phyloP scores from a whole-genome alignment of 139 green algal species.

The Closterium sp. region DNA sequence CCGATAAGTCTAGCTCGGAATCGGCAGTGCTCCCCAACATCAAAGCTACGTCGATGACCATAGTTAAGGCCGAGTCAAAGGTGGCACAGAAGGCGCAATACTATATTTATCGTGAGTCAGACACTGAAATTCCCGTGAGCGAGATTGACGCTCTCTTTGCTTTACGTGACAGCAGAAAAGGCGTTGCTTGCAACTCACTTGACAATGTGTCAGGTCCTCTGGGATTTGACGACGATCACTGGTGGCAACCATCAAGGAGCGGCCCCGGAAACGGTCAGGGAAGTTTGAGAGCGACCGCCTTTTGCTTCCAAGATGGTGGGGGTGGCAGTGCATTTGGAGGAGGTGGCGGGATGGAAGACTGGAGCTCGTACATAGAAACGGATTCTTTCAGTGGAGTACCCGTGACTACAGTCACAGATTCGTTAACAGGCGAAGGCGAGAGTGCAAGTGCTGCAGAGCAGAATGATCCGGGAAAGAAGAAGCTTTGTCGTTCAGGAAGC shows the following conservation, averaged over 20 bases:
- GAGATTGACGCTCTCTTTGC: background rate
- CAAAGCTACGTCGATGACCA: background rate
- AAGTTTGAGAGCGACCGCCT: background rate
- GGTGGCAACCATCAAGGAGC: background rate
- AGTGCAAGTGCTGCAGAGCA: background rate
- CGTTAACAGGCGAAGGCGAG: background rate
- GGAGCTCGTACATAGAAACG: background rate
- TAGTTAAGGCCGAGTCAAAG: background rate
- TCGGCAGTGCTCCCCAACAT: background rate
- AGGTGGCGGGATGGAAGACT: background rate
- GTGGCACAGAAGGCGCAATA: background rate
- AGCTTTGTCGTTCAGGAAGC: background rate
- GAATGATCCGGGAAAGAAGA: background rate
- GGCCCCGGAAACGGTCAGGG: background rate
- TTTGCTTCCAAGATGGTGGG: background rate
- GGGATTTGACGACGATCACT: background rate
- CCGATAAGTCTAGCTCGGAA: background rate
- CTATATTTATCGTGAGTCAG: background rate
- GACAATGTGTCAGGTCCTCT: background rate
- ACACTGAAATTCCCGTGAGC: background rate
- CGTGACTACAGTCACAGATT: background rate
- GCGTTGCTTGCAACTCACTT: background rate
- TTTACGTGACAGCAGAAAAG: background rate
- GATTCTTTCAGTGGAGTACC: background rate
- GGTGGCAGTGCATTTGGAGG: background rate